Evolutionary conservation across 2,329 filamentous ascomycete species (phyloP), one percentile per base, ranked within the genome.

Genomic region (Colletotrichum limetticola): DNA sequence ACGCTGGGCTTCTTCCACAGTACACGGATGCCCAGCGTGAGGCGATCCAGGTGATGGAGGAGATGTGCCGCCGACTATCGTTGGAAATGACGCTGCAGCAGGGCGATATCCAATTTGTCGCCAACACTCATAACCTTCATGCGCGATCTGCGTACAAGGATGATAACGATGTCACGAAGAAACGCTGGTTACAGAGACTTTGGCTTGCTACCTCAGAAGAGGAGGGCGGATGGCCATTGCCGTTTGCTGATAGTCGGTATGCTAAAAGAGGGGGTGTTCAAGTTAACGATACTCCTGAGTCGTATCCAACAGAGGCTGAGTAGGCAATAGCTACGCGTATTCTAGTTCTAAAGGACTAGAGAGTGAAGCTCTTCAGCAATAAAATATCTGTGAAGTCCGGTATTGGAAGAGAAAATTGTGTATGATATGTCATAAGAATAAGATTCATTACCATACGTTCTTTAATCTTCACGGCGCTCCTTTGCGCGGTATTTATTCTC

Each of bases 371-470:
- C 32, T 35, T 12, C 5, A 12, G 32, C 32, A 35, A 5, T 5
- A 35, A 35, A 35, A 35, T 4, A 35, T 35, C 32, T 35, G 32
- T 35, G 5, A 42, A 37, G 35, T 42, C 3, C 5, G 37, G 37
- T 7, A 42, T 19, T 19, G 16, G 37, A 19, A 8, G 37, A 19
- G 3, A 19, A 1, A 42, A 1, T 3, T 42, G 37, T 42, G 32
- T 35, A 35, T 12, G 1, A 35, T 35, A 5, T 5, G 11, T 12
- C 0, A 35, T 35, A 35, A 12, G 11, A 35, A 5, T 12, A 12
- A 12, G 1, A 12, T 12, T 4, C 0, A 4, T 8, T 0, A 49
- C 4, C 19, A 22, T 4, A 11, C 1, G 1, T 14, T 2, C 16
- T 42, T 42, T 1, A 7, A 5, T 42, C 7, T 42, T 1, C 37